Percentiles rank a stretch among this genome's conserved stretches.
Conservation (phyloP, 2,329 filamentous ascomycete species). For the Penicillium crustosum region DNA sequence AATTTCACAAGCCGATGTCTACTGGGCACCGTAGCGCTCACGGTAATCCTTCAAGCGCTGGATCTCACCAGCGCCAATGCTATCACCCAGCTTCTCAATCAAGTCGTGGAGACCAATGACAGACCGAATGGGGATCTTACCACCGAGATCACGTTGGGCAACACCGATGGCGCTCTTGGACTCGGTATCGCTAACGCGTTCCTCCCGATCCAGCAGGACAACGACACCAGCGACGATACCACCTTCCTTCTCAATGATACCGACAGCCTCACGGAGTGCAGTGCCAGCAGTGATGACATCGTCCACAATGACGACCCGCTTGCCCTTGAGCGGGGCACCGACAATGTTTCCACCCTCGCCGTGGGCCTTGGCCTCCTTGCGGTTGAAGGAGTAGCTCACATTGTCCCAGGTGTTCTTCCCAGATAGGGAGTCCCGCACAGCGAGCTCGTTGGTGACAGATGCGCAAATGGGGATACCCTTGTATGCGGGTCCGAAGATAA, state of each 20-base stretch:
- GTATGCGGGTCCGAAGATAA: constrained; percentile 92
- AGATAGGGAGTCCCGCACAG: constrained; percentile 58
- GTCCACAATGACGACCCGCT: constrained; percentile 86
- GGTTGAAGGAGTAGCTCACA: constrained; percentile 85
- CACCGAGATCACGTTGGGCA: constrained; percentile 74
- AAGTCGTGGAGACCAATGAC: constrained; percentile 75
- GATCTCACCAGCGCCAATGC: constrained; percentile 63
- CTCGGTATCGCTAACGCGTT: constrained; percentile 62
- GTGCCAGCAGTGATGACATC: constrained; percentile 96
- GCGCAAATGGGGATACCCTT: constrained; percentile 93
- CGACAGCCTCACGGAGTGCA: constrained; percentile 87
- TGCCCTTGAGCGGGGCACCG: constrained; percentile 78
- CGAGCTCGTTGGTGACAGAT: constrained; percentile 72
- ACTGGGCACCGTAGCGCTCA: constrained; percentile 42
- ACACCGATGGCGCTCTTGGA: constrained; percentile 78
- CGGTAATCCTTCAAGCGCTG: constrained; percentile 73
- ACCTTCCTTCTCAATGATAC: constrained; percentile 82
- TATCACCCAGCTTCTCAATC: constrained; percentile 64
- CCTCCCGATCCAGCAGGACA: constrained; percentile 77
- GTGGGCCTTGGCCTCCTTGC: constrained; percentile 95
- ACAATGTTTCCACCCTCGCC: constrained; percentile 94
- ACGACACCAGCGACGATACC: constrained; percentile 83
- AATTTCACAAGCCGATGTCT: constrained; percentile 12
- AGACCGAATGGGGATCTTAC: constrained; percentile 70
- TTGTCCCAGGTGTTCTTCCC: constrained; percentile 60